Evolutionary conservation across 2,329 filamentous ascomycete species (phyloP), one percentile per base, ranked within the genome.

Genomic region (Aspergillus amoenus): DNA sequence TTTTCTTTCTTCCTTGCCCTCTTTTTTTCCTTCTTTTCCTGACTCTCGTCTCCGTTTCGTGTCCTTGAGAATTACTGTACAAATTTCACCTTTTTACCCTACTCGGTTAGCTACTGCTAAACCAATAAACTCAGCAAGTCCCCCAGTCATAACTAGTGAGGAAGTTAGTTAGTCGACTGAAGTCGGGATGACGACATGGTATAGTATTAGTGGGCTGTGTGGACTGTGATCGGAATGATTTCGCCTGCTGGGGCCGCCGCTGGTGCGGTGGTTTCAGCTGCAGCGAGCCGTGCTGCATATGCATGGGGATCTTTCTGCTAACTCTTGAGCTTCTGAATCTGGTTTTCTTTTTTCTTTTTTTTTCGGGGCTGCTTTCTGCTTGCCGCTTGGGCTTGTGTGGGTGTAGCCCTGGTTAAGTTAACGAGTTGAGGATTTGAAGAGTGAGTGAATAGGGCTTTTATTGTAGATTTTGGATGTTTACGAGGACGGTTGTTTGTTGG

Each of bases 261-360:
- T 9, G 11, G 15, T 56, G 47, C 24, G 39, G 44, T 47, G 49
- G 63, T 65, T 64, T 65, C 63, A 64, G 58, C 63, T 64, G 63
- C 63, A 64, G 57, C 62, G 52, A 63, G 58, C 63, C 63, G 63
- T 63, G 57, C 52, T 65, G 63, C 63, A 65, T 64, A 64, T 64
- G 60, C 62, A 61, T 60, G 56, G 60, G 52, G 53, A 51, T 56
- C 42, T 39, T 12, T 27, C n/a, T 11, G 8, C 32, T 55, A 48
- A 40, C n/a, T 47, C 13, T 40, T 40, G 34, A 27, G 6, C 43
- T 22, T 15, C 15, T 21, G 13, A 30, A 12, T 12, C 30, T 22
- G 42, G 41, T 42, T 15, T 51, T 51, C 7, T 15, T 27, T 27
- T 27, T 27, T 27, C 7, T 27, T 27, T 27, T 27, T 30, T 9